These are phyloP conservation scores for Ceratocystis eucalypticola DNA, from an alignment of 2,329 filamentous ascomycete species.

Conservation along the genomic window DNA sequence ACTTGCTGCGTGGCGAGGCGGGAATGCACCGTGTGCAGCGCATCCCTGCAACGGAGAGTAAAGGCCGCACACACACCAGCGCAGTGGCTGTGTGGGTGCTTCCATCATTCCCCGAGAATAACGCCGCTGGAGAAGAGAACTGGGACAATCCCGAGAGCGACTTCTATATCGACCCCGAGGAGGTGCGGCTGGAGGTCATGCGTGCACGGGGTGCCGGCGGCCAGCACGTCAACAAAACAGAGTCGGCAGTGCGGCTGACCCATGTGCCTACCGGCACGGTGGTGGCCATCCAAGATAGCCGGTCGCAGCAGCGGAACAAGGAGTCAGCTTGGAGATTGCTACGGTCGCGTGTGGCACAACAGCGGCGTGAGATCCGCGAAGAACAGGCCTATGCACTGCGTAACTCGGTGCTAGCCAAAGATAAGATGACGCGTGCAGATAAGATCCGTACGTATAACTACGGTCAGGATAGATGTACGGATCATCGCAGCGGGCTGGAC, in stretches of 20 bases:
- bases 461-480: constrained; percentile 63
- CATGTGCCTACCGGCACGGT: constrained; percentile 77
- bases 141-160: constrained; percentile 77
- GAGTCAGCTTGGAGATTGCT: constrained; percentile 77
- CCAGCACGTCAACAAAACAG: constrained; percentile 97
- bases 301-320: constrained; percentile 81
- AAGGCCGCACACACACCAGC: constrained; percentile 84
- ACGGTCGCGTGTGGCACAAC: constrained; percentile 67
- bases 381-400: constrained; percentile 62
- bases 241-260: constrained; percentile 85
- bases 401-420: constrained; percentile 62
- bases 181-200: constrained; percentile 81
- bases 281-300: constrained; percentile 83
- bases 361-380: constrained; percentile 67
- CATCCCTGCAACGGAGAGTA: constrained; percentile 79
- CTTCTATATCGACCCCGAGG: constrained; percentile 74
- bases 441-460: constrained; percentile 91
- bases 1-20: constrained; percentile 68
- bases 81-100: constrained; percentile 87
- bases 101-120: constrained; percentile 56
- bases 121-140: constrained; percentile 39
- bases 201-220: constrained; percentile 81
- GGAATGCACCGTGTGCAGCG: constrained; percentile 93
- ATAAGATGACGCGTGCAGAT: constrained; percentile 77
- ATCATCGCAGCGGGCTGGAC: constrained; percentile 70